Conservation (phyloP, 345 rosid species). For the Euphorbia lathyris region DNA sequence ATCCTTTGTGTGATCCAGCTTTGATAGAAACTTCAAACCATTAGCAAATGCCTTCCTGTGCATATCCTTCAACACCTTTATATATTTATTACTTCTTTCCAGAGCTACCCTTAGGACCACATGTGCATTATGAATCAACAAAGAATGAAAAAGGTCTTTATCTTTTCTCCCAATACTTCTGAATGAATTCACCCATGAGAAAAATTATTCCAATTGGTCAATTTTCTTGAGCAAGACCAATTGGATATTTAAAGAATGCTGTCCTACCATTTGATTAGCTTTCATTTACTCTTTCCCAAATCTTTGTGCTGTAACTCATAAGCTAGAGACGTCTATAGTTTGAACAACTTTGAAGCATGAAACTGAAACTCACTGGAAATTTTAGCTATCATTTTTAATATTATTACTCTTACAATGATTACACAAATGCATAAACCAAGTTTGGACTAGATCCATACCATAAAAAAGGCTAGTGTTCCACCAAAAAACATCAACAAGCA, state of each 20-base stretch:
- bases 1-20: neutral
- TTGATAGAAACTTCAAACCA: neutral
- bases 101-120: neutral
- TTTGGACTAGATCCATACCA: constrained; percentile 48
- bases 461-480: constrained; percentile 90
- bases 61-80: neutral
- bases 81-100: neutral
- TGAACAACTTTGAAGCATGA: neutral
- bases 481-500: constrained; percentile 92
- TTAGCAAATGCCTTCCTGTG: neutral
- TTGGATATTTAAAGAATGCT: neutral
- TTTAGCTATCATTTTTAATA: neutral
- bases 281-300: neutral
- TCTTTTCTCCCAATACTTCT: neutral
- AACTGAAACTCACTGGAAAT: neutral
- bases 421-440: neutral
- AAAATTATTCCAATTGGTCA: neutral
- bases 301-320: neutral
- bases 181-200: neutral
- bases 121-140: neutral
- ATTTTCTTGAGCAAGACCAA: neutral
- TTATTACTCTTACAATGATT: neutral
- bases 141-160: neutral
- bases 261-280: neutral
- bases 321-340: neutral